Base-by-base conservation (phyloP, 345 rosid genomes). In the Combretum micranthum region DNA sequence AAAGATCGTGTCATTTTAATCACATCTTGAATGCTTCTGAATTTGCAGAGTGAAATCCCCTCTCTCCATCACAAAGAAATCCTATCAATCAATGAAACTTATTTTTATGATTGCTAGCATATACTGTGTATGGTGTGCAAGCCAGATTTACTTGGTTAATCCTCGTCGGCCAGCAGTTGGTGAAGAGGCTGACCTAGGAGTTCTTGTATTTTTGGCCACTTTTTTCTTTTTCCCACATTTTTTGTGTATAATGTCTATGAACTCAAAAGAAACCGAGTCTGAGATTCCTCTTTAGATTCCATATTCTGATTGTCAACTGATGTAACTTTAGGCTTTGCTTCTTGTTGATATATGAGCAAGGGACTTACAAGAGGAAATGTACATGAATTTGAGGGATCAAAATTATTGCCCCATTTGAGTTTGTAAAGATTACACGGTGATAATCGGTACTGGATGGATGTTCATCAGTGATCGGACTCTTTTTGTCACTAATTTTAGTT, bases 171-270 rank as follows among this genome's bases (percentile, higher is more conserved):
- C 91, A n/a, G 83, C 87, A 14, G 82, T 77, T 16, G 91, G 91
- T 1, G 87, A 85, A 75, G 87, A 82, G 76, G 87, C 91, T 55
- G 87, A 85, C 74, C 87, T 82, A 32, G 85, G 91, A 50, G 78
- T 85, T 53, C 65, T 80, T 20, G 53, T 82, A 50, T 82, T 80
- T 63, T 32, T 82, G 47, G 72, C 75, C 17, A 64, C 61, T 1
- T 79, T 71, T 63, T 79, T 84, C 70, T 71, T 81, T 60, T 75
- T 84, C 5, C 90, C 90, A 14, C 81, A 75, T 21, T 63, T 52
- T 47, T 59, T 81, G 19, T 84, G 87, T 55, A 64, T 77, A 17
- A 50, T 79, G 65, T 77, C 90, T 62, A 61, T 69, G 68, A 75
- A 75, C 63, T 19, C 74, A 2, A 69, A 59, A 63, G 76, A 66